Conservation (phyloP, 495 filamentous ascomycete species). For the Saxispiralis lemnorum region DNA sequence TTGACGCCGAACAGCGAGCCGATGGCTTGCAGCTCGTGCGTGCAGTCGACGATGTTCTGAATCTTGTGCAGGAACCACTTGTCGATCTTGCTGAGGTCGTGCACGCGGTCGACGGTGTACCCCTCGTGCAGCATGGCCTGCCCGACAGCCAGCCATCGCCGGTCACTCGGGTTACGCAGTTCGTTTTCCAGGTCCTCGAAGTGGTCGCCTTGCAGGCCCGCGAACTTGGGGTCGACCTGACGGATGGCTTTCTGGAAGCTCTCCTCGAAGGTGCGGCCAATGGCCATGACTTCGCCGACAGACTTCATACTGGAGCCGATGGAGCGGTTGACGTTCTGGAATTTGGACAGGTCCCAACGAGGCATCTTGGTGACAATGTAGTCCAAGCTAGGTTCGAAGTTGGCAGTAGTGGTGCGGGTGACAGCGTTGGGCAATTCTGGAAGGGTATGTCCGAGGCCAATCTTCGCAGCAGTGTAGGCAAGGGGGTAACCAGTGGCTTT, state of each 20-base stretch:
- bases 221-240: slow-evolving; percentile 79
- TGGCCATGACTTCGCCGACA: slow-evolving; percentile 97
- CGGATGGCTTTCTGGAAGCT: slow-evolving; percentile 98
- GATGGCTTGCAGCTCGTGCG: slow-evolving; percentile 68
- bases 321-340: slow-evolving; percentile 93
- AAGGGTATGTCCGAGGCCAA: slow-evolving; percentile 82
- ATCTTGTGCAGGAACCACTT: slow-evolving; percentile 97
- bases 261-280: slow-evolving; percentile 94
- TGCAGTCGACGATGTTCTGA: slow-evolving; percentile 83
- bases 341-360: slow-evolving; percentile 92
- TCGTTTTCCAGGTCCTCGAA: slow-evolving; percentile 86
- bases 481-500: slow-evolving; percentile 95
- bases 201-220: slow-evolving; percentile 87
- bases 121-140: slow-evolving; percentile 95
- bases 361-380: slow-evolving; percentile 98
- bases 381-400: slow-evolving; percentile 93
- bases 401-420: slow-evolving; percentile 94
- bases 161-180: slow-evolving; percentile 80
- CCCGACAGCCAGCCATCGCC: slow-evolving; percentile 89
- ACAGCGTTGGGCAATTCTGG: slow-evolving; percentile 94
- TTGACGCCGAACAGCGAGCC: slow-evolving; percentile 74
- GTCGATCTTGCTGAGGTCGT: slow-evolving; percentile 89
- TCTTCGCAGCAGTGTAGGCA: slow-evolving; percentile 89
- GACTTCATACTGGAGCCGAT: slow-evolving; percentile 97
- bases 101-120: slow-evolving; percentile 76